Evolutionary conservation across 148 eudicot species (phyloP).

Genomic region (Cornus kousa): DNA sequence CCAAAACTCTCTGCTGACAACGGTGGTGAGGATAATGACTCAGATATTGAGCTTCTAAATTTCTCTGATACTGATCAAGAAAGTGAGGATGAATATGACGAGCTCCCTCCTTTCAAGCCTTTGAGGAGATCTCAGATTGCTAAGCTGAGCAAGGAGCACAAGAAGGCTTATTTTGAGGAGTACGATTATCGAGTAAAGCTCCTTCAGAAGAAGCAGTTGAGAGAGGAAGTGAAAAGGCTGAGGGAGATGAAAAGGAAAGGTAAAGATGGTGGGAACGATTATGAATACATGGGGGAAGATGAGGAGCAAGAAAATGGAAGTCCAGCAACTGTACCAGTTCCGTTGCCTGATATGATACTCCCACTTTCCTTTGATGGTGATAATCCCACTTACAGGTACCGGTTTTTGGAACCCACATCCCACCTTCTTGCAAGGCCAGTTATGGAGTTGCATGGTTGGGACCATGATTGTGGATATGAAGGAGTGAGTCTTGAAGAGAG

Average conservation of each 20-base stretch:
- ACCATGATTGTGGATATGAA: constrained; percentile 19
- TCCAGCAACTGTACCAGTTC: constrained; percentile 11
- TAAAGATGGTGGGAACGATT: constrained; percentile 1
- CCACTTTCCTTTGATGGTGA: constrained; percentile 21
- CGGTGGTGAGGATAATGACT: constrained; percentile 13
- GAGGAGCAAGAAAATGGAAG: constrained; percentile 9
- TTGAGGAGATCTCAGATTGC: constrained; percentile 21
- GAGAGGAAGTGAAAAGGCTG: constrained; percentile 12
- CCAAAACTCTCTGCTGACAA: constrained; percentile 21
- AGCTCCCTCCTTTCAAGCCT: constrained; percentile 22
- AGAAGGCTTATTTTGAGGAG: constrained; percentile 27
- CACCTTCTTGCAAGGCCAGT: constrained; percentile 9
- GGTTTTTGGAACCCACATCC: constrained; percentile 16
- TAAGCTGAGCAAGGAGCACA: constrained; percentile 24
- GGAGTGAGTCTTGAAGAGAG: constrained; percentile 13
- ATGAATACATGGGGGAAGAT: background rate
- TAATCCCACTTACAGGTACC: constrained; percentile 18
- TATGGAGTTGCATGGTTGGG: constrained; percentile 12
- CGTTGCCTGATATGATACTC: constrained; percentile 19
- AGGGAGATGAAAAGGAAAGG: constrained; percentile 13
- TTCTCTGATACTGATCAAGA: constrained; percentile 21
- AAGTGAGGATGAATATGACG: constrained; percentile 25
- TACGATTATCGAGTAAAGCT: constrained; percentile 30
- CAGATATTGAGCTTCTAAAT: constrained; percentile 20
- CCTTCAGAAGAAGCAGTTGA: constrained; percentile 24